Evolutionary conservation across 192 early-diverging fungal species (phyloP), one percentile per base, ranked within the genome.

Genomic region (Linderina pennispora): DNA sequence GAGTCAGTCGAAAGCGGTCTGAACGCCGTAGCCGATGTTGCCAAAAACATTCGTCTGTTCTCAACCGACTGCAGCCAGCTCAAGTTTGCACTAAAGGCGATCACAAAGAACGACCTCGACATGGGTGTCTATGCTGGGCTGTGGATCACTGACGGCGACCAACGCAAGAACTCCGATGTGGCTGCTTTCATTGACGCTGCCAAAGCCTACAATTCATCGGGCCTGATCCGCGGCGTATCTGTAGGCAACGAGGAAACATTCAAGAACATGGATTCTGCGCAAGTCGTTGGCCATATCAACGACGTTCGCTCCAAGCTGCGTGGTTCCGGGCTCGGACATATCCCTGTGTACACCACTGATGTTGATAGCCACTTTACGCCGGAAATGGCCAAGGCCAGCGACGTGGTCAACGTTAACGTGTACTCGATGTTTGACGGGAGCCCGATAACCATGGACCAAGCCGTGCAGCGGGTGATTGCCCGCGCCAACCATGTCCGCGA

Each of bases 31-130:
- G 57, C 62, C 1, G 15, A 10, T 0, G 62, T 61, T 0, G 50
- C 69, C 25, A 36, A 45, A 22, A 65, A 73, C 49, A 58, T 73
- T 28, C 69, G 69, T 19, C 53, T 73, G 19, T 73, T 62, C 43
- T 73, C 69, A 8, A 61, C 69, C 15, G 69, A 73, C 47, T 73
- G 69, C 50, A 62, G 57, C n/a, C 69, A 73, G 51, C 50, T 73
- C 34, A 37, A 45, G 32, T 50, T 35, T 26, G 69, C 55, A 1
- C 39, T 62, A 17, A 53, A 73, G 46, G 69, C 69, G 0, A 53
- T 73, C 26, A 54, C 36, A 18, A 43, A 38, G 14, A 43, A 44
- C 49, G 58, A 65, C 43, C 28, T 73, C 11, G 35, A 21, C 3
- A 35, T 73, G 16, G 33, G 26, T 23, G 56, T 73, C 50, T 42